These are phyloP conservation scores for Pseudogymnoascus sp. DNA, from an alignment of 2,329 filamentous ascomycete genomes.

Conservation along the genomic window DNA sequence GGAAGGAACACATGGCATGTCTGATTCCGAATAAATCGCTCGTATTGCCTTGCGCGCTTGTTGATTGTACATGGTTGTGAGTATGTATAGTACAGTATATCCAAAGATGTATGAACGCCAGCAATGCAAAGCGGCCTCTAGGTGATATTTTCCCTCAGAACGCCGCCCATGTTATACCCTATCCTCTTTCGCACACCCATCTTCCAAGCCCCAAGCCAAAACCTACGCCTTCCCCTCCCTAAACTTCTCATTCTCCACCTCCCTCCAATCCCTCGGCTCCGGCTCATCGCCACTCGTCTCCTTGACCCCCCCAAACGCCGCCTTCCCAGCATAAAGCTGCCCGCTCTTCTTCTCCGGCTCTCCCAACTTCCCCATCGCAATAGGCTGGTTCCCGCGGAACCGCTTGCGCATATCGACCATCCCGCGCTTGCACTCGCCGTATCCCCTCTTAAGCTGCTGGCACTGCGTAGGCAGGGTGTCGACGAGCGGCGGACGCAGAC, in stretches of 20 bases:
- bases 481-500: constrained; percentile 73
- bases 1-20: constrained; percentile 10
- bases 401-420: constrained; percentile 99
- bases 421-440: constrained; percentile 91
- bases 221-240: constrained; percentile 27
- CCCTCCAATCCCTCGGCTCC: constrained; percentile 55
- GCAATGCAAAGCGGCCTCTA: neutral
- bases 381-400: constrained; percentile 88
- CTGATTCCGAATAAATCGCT: constrained; percentile 5
- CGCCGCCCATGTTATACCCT: constrained; percentile 2
- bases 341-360: constrained; percentile 38
- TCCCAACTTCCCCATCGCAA: constrained; percentile 57
- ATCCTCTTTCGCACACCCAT: neutral
- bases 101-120: constrained; percentile 8
- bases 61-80: constrained; percentile 7
- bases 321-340: constrained; percentile 74
- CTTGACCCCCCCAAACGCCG: constrained; percentile 60
- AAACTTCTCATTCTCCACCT: constrained; percentile 59
- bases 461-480: constrained; percentile 80
- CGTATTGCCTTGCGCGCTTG: constrained; percentile 1
- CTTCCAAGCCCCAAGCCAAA: no score
- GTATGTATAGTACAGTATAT: constrained; percentile 10
- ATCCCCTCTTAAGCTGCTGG: constrained; percentile 87
- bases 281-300: constrained; percentile 63
- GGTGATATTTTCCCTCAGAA: constrained; percentile 4